These are phyloP conservation scores for Saccharomycopsis lassenensis DNA, from an alignment of 805 yeast species.

Conservation along the genomic window DNA sequence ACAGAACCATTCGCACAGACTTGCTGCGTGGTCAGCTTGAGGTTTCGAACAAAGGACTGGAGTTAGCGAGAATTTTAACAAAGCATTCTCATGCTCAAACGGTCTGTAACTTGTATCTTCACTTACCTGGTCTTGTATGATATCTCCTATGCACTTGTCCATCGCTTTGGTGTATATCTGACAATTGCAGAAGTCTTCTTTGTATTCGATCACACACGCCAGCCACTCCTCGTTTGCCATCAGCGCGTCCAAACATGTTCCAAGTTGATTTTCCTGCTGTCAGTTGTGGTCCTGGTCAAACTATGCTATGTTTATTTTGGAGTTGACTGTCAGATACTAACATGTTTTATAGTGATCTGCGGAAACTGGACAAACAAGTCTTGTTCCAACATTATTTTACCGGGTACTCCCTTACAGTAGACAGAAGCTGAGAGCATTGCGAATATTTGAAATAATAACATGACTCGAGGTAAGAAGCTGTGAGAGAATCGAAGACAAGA, in stretches of 20 bases:
- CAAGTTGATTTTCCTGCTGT: slow-evolving; percentile 4
- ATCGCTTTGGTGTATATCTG: slow-evolving; percentile 6
- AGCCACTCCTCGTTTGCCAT: slow-evolving; percentile 6
- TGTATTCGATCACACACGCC: slow-evolving; percentile 6
- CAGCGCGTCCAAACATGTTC: slow-evolving; percentile 2
- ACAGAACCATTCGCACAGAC: not conserved
- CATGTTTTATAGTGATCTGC: no score
- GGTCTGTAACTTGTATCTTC: not conserved
- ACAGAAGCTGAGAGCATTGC: no score
- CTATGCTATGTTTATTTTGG: no score
- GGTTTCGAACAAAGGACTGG: slow-evolving; percentile 2
- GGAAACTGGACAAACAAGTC: no score
- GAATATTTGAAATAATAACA: no score
- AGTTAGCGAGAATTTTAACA: not conserved
- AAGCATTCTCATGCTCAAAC: not conserved
- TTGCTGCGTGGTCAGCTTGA: slow-evolving; percentile 1
- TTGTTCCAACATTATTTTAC: no score
- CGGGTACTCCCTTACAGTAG: no score
- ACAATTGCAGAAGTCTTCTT: slow-evolving; percentile 14
- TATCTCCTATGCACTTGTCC: slow-evolving; percentile 7
- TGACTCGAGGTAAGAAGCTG: no score
- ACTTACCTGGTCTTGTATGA: slow-evolving; percentile 6
- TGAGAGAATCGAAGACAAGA: no score
- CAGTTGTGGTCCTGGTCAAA: no score
- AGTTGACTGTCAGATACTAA: no score